phyloP scores from a whole-genome alignment of 331 rosid genomes.

The Saraca asoca region DNA sequence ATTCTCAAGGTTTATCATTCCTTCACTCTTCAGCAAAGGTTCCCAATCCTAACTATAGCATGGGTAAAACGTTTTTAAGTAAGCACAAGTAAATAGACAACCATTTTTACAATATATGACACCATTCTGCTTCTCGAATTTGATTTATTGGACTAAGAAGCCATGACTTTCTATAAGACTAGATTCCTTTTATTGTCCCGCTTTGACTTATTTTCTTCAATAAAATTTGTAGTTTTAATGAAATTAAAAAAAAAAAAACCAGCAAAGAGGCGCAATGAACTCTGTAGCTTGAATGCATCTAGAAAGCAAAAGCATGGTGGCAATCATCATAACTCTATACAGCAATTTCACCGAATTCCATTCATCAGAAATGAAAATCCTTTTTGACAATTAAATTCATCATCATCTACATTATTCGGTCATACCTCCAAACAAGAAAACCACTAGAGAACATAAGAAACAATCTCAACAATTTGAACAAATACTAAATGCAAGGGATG shows the following conservation, averaged over 20 bases:
- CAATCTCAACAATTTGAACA: neutral
- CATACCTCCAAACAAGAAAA: neutral
- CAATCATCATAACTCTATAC: slow-evolving; percentile 9
- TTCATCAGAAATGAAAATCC: slow-evolving; percentile 1
- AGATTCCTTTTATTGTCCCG: no score
- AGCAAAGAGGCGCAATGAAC: neutral
- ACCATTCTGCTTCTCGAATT: slow-evolving; percentile 14
- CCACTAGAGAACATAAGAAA: neutral
- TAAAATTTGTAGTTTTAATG: no score
- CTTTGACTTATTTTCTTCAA: no score
- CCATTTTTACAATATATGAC: neutral
- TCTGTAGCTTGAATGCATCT: neutral
- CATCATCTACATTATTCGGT: neutral
- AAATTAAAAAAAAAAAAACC: no score
- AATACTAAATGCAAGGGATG: neutral
- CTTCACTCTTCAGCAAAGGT: slow-evolving; percentile 22
- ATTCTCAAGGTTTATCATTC: neutral
- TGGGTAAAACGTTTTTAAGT: neutral
- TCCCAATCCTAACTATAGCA: neutral
- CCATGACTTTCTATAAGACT: neutral
- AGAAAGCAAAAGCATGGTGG: neutral
- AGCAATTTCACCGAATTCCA: slow-evolving; percentile 3
- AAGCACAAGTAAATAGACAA: neutral
- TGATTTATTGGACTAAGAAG: neutral
- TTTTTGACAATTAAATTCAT: neutral